Base-by-base conservation (phyloP, 768 basidiomycete genomes). In the Tulasnella sp. region DNA sequence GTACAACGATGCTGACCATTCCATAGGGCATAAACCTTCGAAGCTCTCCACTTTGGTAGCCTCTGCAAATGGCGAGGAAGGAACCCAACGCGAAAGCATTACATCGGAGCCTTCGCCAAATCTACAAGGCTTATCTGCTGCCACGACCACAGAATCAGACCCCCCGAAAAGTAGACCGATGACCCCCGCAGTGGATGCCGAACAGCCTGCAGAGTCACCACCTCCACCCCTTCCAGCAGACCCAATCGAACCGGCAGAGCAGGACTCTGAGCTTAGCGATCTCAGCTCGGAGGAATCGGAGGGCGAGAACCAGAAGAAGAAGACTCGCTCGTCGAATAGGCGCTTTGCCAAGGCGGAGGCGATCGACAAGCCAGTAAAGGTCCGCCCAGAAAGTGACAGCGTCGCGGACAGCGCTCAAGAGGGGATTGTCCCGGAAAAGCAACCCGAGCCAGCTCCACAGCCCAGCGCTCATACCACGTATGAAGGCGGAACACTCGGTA, bases 401-500 rank as follows among this genome's bases (percentile, higher is more conserved):
- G 31, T 36, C 18, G 62, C 62, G 27, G 19, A 68, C 62, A 68
- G 62, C 62, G 62, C 16, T 27, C 62, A 34, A 34, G 62, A 79
- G 31, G 74, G 76, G 12, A 79, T 74, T 79, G 78, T 77, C 36
- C 24, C 5, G 27, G 78, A 77, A 74, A 39, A 74, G 38, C 73
- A 68, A 27, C 36, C 62, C 36, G 31, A 74, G 16, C 1, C 38
- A 27, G 42, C 73, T 31, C 73, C 24, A 24, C 21, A 40, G 12
- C 31, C 7, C 24, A 40, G n/a, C 21, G n/a, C 16, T 34, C 39
- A 39, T 27, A 39, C 12, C 24, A 42, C 42, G 27, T 74, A 83
- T 12, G 83, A 83, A 79, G 82, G 82, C 8, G 92, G 93, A 21
- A 93, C 92, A 7, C 87, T 93, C 36, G 93, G 93, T 94, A 82